Conservation (phyloP, 768 basidiomycete species). For the Calocybe indica region DNA sequence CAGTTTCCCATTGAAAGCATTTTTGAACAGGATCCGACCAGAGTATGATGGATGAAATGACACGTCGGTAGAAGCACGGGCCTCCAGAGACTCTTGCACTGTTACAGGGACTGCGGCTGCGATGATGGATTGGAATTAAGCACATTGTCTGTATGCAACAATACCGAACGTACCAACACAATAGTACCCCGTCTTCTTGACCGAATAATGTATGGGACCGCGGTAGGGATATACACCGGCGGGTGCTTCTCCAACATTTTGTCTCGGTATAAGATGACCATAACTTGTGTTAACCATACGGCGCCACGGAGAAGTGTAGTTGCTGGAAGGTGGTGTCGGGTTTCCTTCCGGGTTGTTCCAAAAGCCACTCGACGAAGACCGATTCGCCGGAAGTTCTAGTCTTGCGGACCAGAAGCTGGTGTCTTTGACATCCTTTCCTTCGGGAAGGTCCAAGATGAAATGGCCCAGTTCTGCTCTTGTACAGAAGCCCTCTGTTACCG, state of each 20-base stretch:
- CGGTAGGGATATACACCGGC: slow-evolving; percentile 48
- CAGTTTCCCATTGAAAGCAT: slow-evolving; percentile 82
- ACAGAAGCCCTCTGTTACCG: slow-evolving; percentile 70
- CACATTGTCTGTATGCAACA: slow-evolving; percentile 5
- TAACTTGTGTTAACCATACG: slow-evolving; percentile 6
- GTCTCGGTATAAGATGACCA: slow-evolving; percentile 9
- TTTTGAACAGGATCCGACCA: slow-evolving; percentile 80
- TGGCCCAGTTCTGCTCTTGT: slow-evolving; percentile 64
- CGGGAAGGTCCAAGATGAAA: slow-evolving; percentile 81
- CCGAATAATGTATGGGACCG: slow-evolving; percentile 75
- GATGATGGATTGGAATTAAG: neutral
- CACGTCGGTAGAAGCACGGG: slow-evolving; percentile 42
- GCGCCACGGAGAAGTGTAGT: slow-evolving; percentile 47
- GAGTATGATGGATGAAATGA: slow-evolving; percentile 71
- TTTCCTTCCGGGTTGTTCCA: slow-evolving; percentile 61
- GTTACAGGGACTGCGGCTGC: slow-evolving; percentile 87
- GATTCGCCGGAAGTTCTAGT: slow-evolving; percentile 50
- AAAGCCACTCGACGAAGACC: slow-evolving; percentile 27
- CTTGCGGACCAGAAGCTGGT: slow-evolving; percentile 89
- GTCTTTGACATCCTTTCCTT: slow-evolving; percentile 51
- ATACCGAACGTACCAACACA: slow-evolving; percentile 70
- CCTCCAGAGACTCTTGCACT: slow-evolving; percentile 38
- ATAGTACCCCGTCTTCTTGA: slow-evolving; percentile 89
- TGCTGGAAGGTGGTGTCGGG: slow-evolving; percentile 44
- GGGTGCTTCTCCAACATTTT: slow-evolving; percentile 39